Conservation (phyloP, 2,329 filamentous ascomycete species). For the Talaromyces sp. region DNA sequence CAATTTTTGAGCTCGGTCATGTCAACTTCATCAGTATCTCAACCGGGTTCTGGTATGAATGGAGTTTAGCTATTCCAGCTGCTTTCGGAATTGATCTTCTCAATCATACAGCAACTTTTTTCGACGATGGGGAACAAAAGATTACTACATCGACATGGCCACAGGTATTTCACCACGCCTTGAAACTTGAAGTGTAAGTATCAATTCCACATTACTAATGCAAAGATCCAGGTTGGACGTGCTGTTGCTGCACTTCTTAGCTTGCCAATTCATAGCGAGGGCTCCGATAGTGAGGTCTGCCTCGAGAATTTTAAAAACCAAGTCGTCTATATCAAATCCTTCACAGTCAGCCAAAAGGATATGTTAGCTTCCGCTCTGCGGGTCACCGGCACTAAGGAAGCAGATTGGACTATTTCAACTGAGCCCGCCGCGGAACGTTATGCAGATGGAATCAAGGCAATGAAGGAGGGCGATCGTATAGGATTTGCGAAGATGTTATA, state of each 20-base stretch:
- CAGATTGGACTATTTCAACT: constrained; percentile 51
- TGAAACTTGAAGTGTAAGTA: constrained; percentile 18
- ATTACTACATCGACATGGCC: constrained; percentile 50
- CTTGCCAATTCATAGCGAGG: constrained; percentile 28
- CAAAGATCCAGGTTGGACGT: constrained; percentile 50
- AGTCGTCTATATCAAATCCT: constrained; percentile 21
- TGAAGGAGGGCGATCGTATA: constrained; percentile 45
- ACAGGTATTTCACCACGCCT: constrained; percentile 48
- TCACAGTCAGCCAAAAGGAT: constrained; percentile 25
- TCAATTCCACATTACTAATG: not conserved
- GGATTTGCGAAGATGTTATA: constrained; percentile 59
- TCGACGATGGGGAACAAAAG: constrained; percentile 56
- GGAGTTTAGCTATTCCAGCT: constrained; percentile 37
- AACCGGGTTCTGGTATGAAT: constrained; percentile 53
- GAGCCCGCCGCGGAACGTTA: constrained; percentile 53
- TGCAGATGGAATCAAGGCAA: constrained; percentile 45
- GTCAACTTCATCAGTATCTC: constrained; percentile 24
- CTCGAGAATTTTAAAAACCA: constrained; percentile 19
- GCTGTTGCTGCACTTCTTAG: constrained; percentile 53
- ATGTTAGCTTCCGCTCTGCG: constrained; percentile 31
- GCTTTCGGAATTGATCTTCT: constrained; percentile 49
- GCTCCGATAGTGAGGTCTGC: constrained; percentile 3
- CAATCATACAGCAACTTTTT: constrained; percentile 42
- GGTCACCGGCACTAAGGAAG: constrained; percentile 23
- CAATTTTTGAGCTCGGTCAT: constrained; percentile 25